Percentiles rank a stretch among this genome's conserved stretches.
These are phyloP conservation scores for Vitis rupestris DNA, from an alignment of 164 flowering plant species.

Conservation along the genomic window DNA sequence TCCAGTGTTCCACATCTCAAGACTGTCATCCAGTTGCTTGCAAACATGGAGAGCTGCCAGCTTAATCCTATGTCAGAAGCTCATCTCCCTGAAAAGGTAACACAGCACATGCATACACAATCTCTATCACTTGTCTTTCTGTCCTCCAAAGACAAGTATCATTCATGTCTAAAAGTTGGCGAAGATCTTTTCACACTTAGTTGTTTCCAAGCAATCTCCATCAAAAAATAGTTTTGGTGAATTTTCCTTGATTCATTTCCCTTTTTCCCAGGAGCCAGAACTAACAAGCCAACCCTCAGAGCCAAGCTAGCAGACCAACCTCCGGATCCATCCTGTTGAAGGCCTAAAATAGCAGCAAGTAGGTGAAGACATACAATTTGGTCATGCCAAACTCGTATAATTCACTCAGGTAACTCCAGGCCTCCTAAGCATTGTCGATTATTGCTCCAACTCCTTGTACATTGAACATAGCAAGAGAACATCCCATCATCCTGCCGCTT, in stretches of 20 bases:
- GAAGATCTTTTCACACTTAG: not conserved
- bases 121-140: not conserved
- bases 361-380: too few relatives aligned
- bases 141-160: not conserved
- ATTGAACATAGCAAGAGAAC: too few relatives aligned
- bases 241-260: not conserved
- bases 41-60: conserved; percentile 75
- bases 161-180: not conserved
- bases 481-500: too few relatives aligned
- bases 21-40: conserved; percentile 66
- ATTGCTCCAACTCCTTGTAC: too few relatives aligned
- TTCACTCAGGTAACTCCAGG: too few relatives aligned
- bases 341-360: too few relatives aligned
- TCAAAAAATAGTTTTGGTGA: not conserved
- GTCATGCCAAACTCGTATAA: too few relatives aligned
- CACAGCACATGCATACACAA: not conserved
- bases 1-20: conserved; percentile 77
- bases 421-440: too few relatives aligned
- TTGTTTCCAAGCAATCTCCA: not conserved
- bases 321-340: not conserved
- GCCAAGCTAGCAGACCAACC: not conserved
- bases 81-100: conserved; percentile 19
- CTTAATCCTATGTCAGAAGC: conserved; percentile 50
- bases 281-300: conserved; percentile 1
- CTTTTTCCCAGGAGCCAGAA: conserved; percentile 11